Conservation (phyloP, 2,329 filamentous ascomycete genomes). For the Diaporthe citriasiana region DNA sequence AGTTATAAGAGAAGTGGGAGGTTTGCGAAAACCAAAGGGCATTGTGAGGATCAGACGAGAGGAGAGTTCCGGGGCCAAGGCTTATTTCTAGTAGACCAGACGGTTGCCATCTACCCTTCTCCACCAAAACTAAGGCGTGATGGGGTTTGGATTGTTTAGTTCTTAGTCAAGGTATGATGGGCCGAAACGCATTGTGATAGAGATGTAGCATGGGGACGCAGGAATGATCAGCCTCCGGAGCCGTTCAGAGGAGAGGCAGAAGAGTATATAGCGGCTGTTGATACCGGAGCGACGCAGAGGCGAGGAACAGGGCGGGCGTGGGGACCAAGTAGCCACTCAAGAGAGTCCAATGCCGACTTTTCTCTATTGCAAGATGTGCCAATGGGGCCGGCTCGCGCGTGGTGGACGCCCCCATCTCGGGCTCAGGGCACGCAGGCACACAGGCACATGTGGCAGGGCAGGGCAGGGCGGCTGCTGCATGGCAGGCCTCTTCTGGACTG, state of each 20-base stretch:
- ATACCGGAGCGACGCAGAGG: slow-evolving; percentile 50
- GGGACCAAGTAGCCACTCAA: slow-evolving; percentile 44
- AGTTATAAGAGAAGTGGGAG: slow-evolving; percentile 21
- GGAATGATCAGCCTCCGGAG: slow-evolving; percentile 51
- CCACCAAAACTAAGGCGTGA: slow-evolving; percentile 37
- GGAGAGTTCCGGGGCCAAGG: slow-evolving; percentile 35
- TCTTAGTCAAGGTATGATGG: slow-evolving; percentile 50
- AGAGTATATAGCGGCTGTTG: slow-evolving; percentile 72
- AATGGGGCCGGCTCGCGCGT: slow-evolving; percentile 56
- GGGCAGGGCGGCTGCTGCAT: slow-evolving; percentile 54
- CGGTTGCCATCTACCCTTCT: slow-evolving; percentile 30
- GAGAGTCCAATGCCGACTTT: slow-evolving; percentile 50
- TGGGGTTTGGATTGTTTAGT: slow-evolving; percentile 41
- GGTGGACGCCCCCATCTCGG: slow-evolving; percentile 48
- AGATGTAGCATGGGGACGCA: slow-evolving; percentile 60
- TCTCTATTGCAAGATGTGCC: slow-evolving; percentile 53
- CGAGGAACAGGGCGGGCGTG: slow-evolving; percentile 55
- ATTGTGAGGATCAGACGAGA: slow-evolving; percentile 40
- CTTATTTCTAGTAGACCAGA: slow-evolving; percentile 37
- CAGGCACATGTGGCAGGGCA: slow-evolving; percentile 35
- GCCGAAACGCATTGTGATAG: slow-evolving; percentile 66
- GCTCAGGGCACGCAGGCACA: slow-evolving; percentile 48
- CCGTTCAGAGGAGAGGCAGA: slow-evolving; percentile 40
- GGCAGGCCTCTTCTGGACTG: slow-evolving; percentile 53
- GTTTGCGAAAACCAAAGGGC: slow-evolving; percentile 31